phyloP scores from a whole-genome alignment of 2,329 filamentous ascomycete species.

The Zasmidium cellare region DNA sequence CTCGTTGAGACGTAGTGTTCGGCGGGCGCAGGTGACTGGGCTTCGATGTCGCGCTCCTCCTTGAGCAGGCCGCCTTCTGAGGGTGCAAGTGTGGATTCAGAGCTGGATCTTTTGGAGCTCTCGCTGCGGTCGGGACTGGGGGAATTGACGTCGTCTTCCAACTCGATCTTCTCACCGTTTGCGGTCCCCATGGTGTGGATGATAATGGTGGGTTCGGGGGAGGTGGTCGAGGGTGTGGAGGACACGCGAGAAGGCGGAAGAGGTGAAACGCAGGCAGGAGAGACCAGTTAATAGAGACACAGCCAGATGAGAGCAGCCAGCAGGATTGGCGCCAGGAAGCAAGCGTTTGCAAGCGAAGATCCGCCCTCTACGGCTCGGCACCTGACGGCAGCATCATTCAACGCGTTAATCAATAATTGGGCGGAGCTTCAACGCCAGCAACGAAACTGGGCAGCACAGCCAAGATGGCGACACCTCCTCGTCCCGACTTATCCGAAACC shows the following conservation, averaged over 20 bases:
- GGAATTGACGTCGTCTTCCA: neutral
- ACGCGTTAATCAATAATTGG: too few relatives aligned
- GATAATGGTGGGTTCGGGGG: neutral
- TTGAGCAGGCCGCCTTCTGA: neutral
- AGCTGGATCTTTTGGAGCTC: conserved; percentile 47
- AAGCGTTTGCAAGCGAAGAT: too few relatives aligned
- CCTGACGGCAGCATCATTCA: neutral
- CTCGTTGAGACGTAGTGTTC: conserved; percentile 24
- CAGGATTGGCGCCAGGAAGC: neutral
- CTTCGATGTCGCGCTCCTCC: conserved; percentile 46
- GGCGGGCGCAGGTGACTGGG: conserved; percentile 10
- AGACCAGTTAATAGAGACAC: too few relatives aligned
- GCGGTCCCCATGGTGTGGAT: neutral
- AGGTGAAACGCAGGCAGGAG: neutral
- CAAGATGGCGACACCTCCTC: too few relatives aligned
- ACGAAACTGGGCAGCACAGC: too few relatives aligned
- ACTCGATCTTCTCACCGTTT: neutral
- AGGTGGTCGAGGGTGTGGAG: neutral
- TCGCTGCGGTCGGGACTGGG: neutral
- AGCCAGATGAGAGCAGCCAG: neutral
- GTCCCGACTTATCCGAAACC: too few relatives aligned
- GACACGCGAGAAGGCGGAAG: neutral
- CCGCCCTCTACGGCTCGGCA: neutral
- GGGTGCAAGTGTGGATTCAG: neutral
- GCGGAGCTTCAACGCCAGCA: too few relatives aligned